Conservation (phyloP, 768 basidiomycete species). For the Chlorophyllum brunneum region DNA sequence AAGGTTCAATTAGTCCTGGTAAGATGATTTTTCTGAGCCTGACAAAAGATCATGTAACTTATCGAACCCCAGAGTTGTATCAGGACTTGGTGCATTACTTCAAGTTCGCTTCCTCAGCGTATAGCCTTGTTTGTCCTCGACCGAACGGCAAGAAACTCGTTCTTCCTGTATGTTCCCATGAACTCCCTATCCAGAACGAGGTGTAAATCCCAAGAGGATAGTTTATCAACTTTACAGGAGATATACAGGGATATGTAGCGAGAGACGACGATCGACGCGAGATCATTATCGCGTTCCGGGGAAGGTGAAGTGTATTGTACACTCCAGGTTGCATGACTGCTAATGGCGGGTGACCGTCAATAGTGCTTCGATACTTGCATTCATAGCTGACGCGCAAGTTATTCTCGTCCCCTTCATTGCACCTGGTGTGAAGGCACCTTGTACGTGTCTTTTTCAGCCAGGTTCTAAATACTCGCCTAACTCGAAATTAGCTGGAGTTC, state of each 20-base stretch:
- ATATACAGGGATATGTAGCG: conserved; percentile 48
- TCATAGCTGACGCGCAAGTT: conserved; percentile 39
- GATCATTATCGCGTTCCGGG: conserved; percentile 45
- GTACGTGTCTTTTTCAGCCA: conserved; percentile 22
- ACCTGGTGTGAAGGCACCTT: conserved; percentile 39
- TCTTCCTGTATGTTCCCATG: conserved; percentile 27
- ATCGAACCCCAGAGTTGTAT: conserved; percentile 30
- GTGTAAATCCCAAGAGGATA: conserved; percentile 14
- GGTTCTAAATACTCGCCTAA: neutral
- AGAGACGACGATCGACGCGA: conserved; percentile 42
- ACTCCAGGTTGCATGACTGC: neutral
- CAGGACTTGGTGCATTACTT: conserved; percentile 47
- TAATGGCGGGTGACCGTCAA: neutral
- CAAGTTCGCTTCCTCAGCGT: conserved; percentile 53
- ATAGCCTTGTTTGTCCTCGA: conserved; percentile 38
- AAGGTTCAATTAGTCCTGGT: conserved; percentile 1
- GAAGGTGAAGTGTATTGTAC: conserved; percentile 34
- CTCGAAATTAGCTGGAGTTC: conserved; percentile 27
- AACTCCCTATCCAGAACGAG: neutral
- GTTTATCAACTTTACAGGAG: conserved; percentile 39
- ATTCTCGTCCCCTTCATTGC: conserved; percentile 39
- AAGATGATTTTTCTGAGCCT: neutral
- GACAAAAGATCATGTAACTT: neutral
- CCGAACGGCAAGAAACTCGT: conserved; percentile 45
- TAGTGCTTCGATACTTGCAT: conserved; percentile 39